Evolutionary conservation across 306 rosid genomes (phyloP).

Genomic region (Citrullus amarus): DNA sequence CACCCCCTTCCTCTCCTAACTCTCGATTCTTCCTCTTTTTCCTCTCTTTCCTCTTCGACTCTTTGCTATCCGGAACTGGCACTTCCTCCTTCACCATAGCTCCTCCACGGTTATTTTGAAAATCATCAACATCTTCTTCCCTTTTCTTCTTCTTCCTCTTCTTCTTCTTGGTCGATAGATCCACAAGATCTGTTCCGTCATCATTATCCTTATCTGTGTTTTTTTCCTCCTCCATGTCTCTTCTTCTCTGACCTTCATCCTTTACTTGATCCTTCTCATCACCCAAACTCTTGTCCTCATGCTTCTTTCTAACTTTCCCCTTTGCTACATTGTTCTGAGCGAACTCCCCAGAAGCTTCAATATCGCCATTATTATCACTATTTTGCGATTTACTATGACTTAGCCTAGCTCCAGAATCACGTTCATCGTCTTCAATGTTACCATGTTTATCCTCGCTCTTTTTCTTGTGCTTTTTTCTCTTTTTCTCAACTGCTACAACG

Average conservation of each 20-base stretch:
- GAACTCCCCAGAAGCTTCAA: not conserved
- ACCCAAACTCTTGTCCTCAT: not conserved
- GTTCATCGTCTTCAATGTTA: not conserved
- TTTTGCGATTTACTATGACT: not conserved
- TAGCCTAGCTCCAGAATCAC: not conserved
- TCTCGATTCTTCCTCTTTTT: constrained; percentile 4
- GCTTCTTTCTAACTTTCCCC: constrained; percentile 6
- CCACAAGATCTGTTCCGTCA: not conserved
- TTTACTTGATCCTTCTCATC: not conserved
- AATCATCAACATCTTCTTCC: not conserved
- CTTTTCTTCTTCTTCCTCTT: not conserved
- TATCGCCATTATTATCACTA: not conserved
- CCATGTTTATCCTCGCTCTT: not conserved
- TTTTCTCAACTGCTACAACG: not conserved
- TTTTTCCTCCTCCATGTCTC: not conserved
- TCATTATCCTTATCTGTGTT: not conserved
- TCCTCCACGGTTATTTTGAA: not conserved
- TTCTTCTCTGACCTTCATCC: not conserved
- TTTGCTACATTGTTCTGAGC: not conserved
- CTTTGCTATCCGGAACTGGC: not conserved
- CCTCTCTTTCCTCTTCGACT: not conserved
- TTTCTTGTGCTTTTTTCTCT: constrained; percentile 4
- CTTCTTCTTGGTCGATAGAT: constrained; percentile 7
- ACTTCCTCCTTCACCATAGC: not conserved
- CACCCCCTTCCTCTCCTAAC: constrained; percentile 1